phyloP scores from a whole-genome alignment of 2,329 filamentous ascomycete species.

The Rhynchosporium agropyri region DNA sequence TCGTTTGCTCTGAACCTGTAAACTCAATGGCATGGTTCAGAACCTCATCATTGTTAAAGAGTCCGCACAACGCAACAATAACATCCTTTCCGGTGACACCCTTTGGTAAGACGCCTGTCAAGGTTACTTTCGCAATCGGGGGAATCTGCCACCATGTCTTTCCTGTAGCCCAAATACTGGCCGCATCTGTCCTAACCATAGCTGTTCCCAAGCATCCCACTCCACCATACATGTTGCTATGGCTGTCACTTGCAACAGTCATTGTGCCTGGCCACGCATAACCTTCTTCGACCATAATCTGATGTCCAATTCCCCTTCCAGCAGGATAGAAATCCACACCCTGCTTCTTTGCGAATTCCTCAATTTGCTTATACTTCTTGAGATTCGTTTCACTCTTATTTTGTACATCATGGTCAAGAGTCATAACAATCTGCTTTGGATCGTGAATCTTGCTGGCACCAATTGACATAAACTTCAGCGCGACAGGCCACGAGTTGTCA shows the following conservation, averaged over 20 bases:
- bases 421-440: slow-evolving; percentile 75
- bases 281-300: slow-evolving; percentile 87
- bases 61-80: slow-evolving; percentile 82
- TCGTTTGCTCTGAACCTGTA: slow-evolving; percentile 75
- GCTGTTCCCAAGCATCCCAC: slow-evolving; percentile 77
- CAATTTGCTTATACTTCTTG: slow-evolving; percentile 80
- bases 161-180: slow-evolving; percentile 81
- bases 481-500: slow-evolving; percentile 79
- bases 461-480: slow-evolving; percentile 78
- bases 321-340: slow-evolving; percentile 78
- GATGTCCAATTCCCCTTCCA: slow-evolving; percentile 83
- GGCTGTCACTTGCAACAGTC: slow-evolving; percentile 75
- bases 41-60: slow-evolving; percentile 87
- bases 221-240: slow-evolving; percentile 84
- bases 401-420: slow-evolving; percentile 86
- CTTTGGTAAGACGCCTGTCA: slow-evolving; percentile 72
- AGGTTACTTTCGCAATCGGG: slow-evolving; percentile 76
- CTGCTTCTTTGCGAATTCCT: slow-evolving; percentile 78
- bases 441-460: slow-evolving; percentile 75
- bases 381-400: slow-evolving; percentile 78
- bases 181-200: slow-evolving; percentile 85
- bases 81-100: slow-evolving; percentile 94
- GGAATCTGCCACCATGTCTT: slow-evolving; percentile 89
- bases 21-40: slow-evolving; percentile 93
- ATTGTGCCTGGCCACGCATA: slow-evolving; percentile 86